Conservation (phyloP, 768 basidiomycete genomes). For the Lanmaoa rubissima region DNA sequence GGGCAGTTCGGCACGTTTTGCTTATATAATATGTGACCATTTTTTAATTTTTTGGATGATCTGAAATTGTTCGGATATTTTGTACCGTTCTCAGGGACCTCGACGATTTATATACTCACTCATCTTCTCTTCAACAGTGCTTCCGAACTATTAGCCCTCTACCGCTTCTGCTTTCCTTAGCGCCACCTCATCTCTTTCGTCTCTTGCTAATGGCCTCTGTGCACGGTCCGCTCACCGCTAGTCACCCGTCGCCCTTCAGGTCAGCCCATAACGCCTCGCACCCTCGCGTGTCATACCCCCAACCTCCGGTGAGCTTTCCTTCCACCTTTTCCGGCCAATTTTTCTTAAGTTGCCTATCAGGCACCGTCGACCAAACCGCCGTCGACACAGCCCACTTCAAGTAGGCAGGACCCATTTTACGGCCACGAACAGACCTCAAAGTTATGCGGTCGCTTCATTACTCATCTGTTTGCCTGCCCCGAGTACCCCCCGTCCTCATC, state of each 20-base stretch:
- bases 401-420: constrained; percentile 30
- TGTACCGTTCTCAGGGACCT: constrained; percentile 18
- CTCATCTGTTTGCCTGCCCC: constrained; percentile 83
- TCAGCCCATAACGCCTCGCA: constrained; percentile 26
- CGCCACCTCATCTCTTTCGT: constrained; percentile 16
- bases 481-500: constrained; percentile 60
- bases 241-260: constrained; percentile 32
- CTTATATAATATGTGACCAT: constrained; percentile 17
- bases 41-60: constrained; percentile 8
- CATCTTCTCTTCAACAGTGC: constrained; percentile 5
- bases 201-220: constrained; percentile 31
- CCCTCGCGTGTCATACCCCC: constrained; percentile 28
- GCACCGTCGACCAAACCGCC: constrained; percentile 28
- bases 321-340: background rate
- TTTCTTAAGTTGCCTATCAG: constrained; percentile 11
- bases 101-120: constrained; percentile 25
- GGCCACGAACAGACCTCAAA: constrained; percentile 75
- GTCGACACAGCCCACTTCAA: constrained; percentile 29
- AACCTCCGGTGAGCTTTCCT: constrained; percentile 22
- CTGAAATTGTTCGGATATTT: constrained; percentile 16
- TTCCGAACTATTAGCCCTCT: constrained; percentile 19
- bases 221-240: constrained; percentile 27
- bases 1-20: constrained; percentile 25
- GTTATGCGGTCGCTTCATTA: constrained; percentile 76
- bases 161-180: background rate